A percentile compares a stretch with the other conserved stretches of the same genome.
These are phyloP conservation scores for Thraustochytrium sp. DNA, from an alignment of 352 stramenopile species.

Conservation along the genomic window DNA sequence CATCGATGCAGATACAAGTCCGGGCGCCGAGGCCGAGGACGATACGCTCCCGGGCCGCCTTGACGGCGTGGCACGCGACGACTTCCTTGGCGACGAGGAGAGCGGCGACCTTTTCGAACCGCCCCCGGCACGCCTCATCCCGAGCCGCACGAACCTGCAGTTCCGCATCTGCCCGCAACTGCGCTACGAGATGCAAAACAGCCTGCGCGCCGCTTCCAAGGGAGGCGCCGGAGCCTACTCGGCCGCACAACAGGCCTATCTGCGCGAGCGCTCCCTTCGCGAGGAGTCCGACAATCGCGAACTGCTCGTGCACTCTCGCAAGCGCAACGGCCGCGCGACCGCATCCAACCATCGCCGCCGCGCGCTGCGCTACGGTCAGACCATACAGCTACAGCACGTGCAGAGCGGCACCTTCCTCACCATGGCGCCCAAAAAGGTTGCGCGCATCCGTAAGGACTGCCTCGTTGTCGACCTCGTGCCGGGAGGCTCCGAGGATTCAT, in stretches of 20 bases:
- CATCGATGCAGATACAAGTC: background rate
- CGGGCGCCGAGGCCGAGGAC: background rate
- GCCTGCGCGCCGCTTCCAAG: background rate
- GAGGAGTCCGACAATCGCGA: background rate
- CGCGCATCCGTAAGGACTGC: conserved; percentile 29
- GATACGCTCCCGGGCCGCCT: background rate
- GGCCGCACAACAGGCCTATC: background rate
- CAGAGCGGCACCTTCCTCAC: conserved; percentile 12
- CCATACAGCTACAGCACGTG: conserved; percentile 13
- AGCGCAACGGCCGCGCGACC: background rate
- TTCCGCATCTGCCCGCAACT: conserved; percentile 39
- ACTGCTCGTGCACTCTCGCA: background rate
- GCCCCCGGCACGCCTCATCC: background rate
- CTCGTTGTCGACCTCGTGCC: background rate
- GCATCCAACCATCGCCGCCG: background rate
- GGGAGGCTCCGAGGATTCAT: background rate
- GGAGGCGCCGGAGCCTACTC: background rate
- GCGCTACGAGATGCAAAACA: conserved; percentile 26
- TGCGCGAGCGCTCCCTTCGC: background rate
- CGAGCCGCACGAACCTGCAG: background rate
- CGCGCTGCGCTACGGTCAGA: conserved; percentile 2
- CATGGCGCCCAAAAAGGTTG: conserved; percentile 19
- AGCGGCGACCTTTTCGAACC: background rate
- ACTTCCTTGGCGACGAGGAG: background rate
- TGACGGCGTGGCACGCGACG: background rate